Base-by-base conservation (phyloP, 1,284 basidiomycete genomes). In the Farysia itapuensis region DNA sequence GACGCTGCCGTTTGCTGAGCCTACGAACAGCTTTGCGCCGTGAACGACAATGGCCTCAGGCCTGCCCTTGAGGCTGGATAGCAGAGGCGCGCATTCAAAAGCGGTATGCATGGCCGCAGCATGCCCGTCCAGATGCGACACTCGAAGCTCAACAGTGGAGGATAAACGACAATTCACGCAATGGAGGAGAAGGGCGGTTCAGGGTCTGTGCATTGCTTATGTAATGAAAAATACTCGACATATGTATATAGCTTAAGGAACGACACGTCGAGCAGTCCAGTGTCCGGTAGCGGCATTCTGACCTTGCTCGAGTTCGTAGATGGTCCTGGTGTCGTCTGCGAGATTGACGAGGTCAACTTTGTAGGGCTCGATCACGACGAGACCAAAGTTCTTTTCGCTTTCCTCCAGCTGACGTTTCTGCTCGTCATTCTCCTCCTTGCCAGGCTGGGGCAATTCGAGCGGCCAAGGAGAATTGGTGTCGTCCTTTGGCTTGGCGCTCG, bases 271-370 rank as follows among this genome's bases (percentile, higher is more conserved):
- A 43, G 66, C 63, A 8, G 58, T 60, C 76, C 75, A 77, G 9
- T 48, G 43, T 9, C 46, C 49, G 2, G 41, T 46, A 4, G 51
- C 51, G 2, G 50, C 59, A 29, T 15, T 39, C 15, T 63, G 26
- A 32, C 61, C 64, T 11, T 36, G 19, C 9, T 36, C 40, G 19
- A 67, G 43, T 32, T 46, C 51, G 39, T 72, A 78, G 18, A 67
- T 35, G 5, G 63, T 71, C 19, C 77, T 63, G 13, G 57, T 57
- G 36, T 76, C 66, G 8, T 75, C 64, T 6, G 49, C 39, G 13
- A 71, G 28, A 19, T 70, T 71, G 31, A 76, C 69, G 57, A 77
- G 39, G 37, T 78, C 77, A 5, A 78, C 69, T n/a, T 54, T 50
- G 35, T 57, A 54, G 12, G 77, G 70, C 31, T 76, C 74, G 19